These are phyloP conservation scores for Dendryphion nanum DNA, from an alignment of 2,329 filamentous ascomycete species.

Conservation along the genomic window DNA sequence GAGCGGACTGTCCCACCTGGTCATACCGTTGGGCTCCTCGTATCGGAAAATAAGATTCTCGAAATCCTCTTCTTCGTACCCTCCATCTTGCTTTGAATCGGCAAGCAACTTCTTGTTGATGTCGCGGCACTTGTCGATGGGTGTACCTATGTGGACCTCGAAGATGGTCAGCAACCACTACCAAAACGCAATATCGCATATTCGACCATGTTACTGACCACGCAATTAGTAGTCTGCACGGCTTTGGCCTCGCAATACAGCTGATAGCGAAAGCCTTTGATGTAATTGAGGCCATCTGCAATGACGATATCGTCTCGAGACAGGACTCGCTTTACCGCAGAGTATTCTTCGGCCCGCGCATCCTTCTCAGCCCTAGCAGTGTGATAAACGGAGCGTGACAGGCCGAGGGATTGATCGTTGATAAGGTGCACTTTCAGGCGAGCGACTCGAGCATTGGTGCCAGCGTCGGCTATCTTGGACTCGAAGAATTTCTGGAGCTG, in stretches of 20 bases:
- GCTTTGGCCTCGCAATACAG: slow-evolving; percentile 83
- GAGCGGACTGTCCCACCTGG: slow-evolving; percentile 77
- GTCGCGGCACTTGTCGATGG: slow-evolving; percentile 54
- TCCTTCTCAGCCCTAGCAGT: slow-evolving; percentile 80
- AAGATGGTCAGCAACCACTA: slow-evolving; percentile 35
- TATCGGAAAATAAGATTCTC: slow-evolving; percentile 80
- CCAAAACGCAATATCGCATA: no score
- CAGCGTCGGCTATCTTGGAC: slow-evolving; percentile 52
- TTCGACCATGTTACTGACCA: slow-evolving; percentile 60
- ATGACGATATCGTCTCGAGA: slow-evolving; percentile 73
- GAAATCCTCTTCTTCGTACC: slow-evolving; percentile 63
- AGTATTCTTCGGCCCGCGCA: slow-evolving; percentile 72
- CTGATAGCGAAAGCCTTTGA: slow-evolving; percentile 88
- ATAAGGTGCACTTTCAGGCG: slow-evolving; percentile 69
- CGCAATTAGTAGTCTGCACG: slow-evolving; percentile 69
- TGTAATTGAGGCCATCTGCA: slow-evolving; percentile 80
- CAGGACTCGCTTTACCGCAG: slow-evolving; percentile 73
- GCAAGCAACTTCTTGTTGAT: slow-evolving; percentile 60
- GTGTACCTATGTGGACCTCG: slow-evolving; percentile 59
- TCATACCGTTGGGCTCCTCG: slow-evolving; percentile 84
- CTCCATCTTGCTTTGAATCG: slow-evolving; percentile 37
- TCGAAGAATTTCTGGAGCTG: slow-evolving; percentile 67
- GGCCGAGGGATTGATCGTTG: slow-evolving; percentile 68
- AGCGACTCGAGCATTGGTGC: slow-evolving; percentile 46
- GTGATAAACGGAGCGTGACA: slow-evolving; percentile 70